These are phyloP conservation scores for Penicillium sp. DNA, from an alignment of 2,329 filamentous ascomycete species.

Conservation along the genomic window DNA sequence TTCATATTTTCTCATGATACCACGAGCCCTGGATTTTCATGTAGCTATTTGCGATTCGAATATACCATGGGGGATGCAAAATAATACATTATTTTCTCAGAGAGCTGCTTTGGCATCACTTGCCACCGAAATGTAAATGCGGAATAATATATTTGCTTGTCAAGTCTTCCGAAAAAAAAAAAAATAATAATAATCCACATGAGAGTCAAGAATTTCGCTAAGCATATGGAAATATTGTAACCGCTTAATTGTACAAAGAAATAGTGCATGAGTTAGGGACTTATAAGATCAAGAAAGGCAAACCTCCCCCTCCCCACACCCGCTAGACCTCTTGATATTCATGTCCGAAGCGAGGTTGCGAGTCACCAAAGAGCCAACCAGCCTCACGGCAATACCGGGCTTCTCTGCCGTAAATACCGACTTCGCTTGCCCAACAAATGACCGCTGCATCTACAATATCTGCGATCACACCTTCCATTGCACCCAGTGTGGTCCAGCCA, in stretches of 20 bases:
- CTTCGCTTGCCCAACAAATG: slow-evolving; percentile 94
- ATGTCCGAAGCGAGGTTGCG: slow-evolving; percentile 12
- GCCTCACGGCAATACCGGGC: slow-evolving; percentile 88
- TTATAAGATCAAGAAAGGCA: neutral
- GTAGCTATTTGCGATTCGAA: slow-evolving; percentile 22
- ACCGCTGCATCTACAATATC: slow-evolving; percentile 85
- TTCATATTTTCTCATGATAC: slow-evolving; percentile 34
- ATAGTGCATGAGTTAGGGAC: neutral
- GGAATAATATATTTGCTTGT: neutral
- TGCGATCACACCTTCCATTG: slow-evolving; percentile 84
- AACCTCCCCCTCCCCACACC: neutral
- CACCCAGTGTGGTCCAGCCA: slow-evolving; percentile 87
- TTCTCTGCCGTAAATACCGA: slow-evolving; percentile 59
- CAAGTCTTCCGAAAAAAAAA: neutral
- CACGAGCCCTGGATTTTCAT: slow-evolving; percentile 29
- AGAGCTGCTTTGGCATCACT: neutral
- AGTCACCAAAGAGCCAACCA: slow-evolving; percentile 78
- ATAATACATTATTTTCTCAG: neutral
- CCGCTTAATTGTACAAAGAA: slow-evolving; percentile 3
- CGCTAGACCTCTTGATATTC: slow-evolving; percentile 22
- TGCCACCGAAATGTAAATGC: neutral
- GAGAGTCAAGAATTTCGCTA: neutral
- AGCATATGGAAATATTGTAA: neutral
- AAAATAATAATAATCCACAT: neutral
- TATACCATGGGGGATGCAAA: slow-evolving; percentile 18